Base-by-base conservation (phyloP, 306 rosid genomes). In the Arachis hypogaea region DNA sequence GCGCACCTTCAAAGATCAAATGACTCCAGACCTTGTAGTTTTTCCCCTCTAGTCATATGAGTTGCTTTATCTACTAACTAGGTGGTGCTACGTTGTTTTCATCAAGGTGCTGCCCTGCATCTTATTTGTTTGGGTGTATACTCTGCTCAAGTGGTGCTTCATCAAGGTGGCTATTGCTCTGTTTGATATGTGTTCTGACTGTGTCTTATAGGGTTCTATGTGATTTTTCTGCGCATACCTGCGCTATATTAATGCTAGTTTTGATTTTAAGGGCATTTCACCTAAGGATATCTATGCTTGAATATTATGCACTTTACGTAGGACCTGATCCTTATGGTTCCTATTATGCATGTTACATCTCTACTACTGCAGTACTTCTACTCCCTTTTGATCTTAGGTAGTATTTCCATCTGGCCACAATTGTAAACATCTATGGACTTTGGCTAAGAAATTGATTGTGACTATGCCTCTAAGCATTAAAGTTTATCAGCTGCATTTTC, bases 401-500 rank as follows among this genome's bases (percentile, higher is more conserved):
- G 52, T 12, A 7, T 9, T 47, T 47, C 52, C 52, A 47, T 47
- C 52, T 11, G 9, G 12, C 3, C 52, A 11, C 6, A 11, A 14
- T 50, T 11, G 55, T 1, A 3, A 50, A 50, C 55, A 7, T 60
- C 40, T 36, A 60, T 7, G 33, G 44, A 11, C 22, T 46, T 22
- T 28, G 56, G 41, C 56, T 46, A 65, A 65, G 52, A 43, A 52
- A 18, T 28, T 65, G 52, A 16, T 65, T 65, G n/a, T 46, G 7
- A 44, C 10, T 65, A 7, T 63, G 46, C 68, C 52, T 63, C 29
- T 9, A 22, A 55, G 7, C 30, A 8, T 9, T 63, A 36, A 14
- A 4, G 12, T 42, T 42, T 42, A 14, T 63, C 7, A 63, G 41
- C 12, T 63, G 46, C 51, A 38, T 38, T 14, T 54, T 54, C 52